phyloP scores from a whole-genome alignment of 2,329 filamentous ascomycete species.

The Aspergillus transmontanensis region DNA sequence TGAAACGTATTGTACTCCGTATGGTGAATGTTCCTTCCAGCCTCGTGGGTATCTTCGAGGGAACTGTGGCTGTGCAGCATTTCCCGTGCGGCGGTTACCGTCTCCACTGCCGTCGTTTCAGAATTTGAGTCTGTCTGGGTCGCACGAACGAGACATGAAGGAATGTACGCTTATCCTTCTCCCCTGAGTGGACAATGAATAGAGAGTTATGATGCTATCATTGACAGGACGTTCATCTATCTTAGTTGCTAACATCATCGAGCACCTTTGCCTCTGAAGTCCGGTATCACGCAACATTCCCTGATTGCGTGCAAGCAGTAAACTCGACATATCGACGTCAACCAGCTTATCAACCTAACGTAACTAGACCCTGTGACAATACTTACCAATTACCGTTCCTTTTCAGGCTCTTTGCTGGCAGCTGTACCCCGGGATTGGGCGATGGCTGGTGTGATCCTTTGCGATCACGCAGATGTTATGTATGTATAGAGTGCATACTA shows the following conservation, averaged over 20 bases:
- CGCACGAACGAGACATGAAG: not conserved
- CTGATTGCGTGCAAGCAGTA: not conserved
- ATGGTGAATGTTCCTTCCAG: not conserved
- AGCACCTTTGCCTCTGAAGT: not conserved
- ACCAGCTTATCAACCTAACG: not conserved
- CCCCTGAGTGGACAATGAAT: not conserved
- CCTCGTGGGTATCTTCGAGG: constrained; percentile 1
- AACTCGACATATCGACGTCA: not conserved
- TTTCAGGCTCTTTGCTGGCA: not conserved
- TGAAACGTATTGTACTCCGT: not conserved
- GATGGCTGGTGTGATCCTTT: constrained; percentile 1
- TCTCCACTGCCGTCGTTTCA: constrained; percentile 24
- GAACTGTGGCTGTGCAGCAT: constrained; percentile 16
- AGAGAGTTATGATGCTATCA: not conserved
- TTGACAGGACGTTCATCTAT: not conserved
- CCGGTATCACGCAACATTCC: not conserved
- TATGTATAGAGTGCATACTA: not conserved
- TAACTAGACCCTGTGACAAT: not conserved
- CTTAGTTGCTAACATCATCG: not conserved
- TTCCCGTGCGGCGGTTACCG: constrained; percentile 11
- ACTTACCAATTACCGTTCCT: not conserved
- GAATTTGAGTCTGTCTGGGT: constrained; percentile 11
- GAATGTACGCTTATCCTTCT: constrained; percentile 1
- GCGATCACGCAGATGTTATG: not conserved
- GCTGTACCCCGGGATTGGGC: constrained; percentile 5